Evolutionary conservation across 163 green algal species (phyloP).

Genomic region (Prototheca wickerhamii): DNA sequence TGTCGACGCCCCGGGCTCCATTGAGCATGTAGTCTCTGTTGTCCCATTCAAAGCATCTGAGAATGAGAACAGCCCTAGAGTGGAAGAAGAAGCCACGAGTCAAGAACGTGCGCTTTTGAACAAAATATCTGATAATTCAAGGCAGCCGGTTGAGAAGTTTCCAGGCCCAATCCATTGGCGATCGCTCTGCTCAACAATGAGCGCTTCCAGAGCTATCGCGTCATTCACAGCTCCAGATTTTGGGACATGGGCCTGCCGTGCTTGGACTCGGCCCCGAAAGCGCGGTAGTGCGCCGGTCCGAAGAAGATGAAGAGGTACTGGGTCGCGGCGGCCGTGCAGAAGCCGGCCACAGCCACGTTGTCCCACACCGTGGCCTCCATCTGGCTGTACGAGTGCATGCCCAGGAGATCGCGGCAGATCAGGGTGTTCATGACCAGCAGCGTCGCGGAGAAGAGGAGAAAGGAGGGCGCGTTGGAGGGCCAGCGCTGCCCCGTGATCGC

Average conservation of each 20-base stretch:
- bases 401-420: not conserved
- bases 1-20: too few relatives aligned
- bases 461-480: not conserved
- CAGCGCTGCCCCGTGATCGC: not conserved
- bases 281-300: not conserved
- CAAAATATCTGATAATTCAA: too few relatives aligned
- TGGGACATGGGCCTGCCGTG: not conserved
- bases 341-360: not conserved
- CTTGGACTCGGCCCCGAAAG: not conserved
- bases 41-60: too few relatives aligned
- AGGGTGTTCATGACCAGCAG: not conserved
- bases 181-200: too few relatives aligned
- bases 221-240: not conserved
- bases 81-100: too few relatives aligned
- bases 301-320: constrained; percentile 3
- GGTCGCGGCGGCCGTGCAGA: not conserved
- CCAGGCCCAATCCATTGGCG: not conserved
- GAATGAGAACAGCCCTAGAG: too few relatives aligned
- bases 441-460: not conserved
- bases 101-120: too few relatives aligned
- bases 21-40: too few relatives aligned
- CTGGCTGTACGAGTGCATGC: not conserved
- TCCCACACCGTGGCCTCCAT: not conserved
- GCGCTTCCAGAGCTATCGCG: too few relatives aligned
- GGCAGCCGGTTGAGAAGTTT: too few relatives aligned